Percentiles rank a stretch among this genome's conserved stretches.
These are phyloP conservation scores for Solanum lignicaule DNA, from an alignment of 257 asterid genomes.

Conservation along the genomic window DNA sequence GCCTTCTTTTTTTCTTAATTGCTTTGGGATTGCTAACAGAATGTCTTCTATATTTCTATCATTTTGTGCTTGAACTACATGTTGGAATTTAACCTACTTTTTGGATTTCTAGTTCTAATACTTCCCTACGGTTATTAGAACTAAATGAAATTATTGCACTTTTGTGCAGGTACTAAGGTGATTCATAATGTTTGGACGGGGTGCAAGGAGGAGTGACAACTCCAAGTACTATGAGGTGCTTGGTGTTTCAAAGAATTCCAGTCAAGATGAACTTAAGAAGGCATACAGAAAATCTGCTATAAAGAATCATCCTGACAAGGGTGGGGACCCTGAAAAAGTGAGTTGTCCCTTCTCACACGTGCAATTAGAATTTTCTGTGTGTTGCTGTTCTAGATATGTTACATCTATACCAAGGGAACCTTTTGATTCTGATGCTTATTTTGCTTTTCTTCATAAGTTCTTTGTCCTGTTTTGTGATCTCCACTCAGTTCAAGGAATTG, in stretches of 20 bases:
- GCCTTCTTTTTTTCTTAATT: not conserved
- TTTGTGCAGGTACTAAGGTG: not conserved
- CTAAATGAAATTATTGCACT: not conserved
- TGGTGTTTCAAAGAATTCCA: conserved; percentile 31
- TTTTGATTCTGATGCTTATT: not conserved
- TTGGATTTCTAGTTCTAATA: not conserved
- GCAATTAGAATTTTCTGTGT: not conserved
- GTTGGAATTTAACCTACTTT: not conserved
- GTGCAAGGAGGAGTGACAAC: conserved; percentile 26
- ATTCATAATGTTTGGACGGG: conserved; percentile 28
- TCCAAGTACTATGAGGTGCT: conserved; percentile 37
- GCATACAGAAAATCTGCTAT: conserved; percentile 45
- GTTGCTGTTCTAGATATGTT: not conserved
- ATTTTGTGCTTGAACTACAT: not conserved
- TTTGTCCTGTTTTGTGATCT: not conserved
- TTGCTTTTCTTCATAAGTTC: not conserved
- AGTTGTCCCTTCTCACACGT: not conserved
- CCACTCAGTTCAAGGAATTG: conserved; percentile 43
- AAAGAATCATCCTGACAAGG: conserved; percentile 55
- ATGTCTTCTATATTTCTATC: not conserved
- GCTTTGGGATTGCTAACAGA: not conserved
- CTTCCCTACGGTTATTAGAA: not conserved
- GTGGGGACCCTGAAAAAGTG: conserved; percentile 55
- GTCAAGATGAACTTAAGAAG: conserved; percentile 41
- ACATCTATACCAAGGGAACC: not conserved